phyloP scores from a whole-genome alignment of 805 yeast species.

The Cyberlindnera nakhonratchasimensis region DNA sequence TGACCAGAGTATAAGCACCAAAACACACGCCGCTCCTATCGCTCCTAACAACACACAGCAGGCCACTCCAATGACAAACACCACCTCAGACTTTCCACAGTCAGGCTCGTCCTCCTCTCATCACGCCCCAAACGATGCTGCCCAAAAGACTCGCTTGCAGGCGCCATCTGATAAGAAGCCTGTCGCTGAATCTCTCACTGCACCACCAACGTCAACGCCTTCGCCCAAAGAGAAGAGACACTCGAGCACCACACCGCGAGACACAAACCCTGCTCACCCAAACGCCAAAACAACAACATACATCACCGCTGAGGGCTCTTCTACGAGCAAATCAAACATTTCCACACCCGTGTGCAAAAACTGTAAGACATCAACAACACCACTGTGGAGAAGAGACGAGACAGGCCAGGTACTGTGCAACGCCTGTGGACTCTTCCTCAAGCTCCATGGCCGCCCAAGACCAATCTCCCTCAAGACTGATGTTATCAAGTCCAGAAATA shows the following conservation, averaged over 20 bases:
- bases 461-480: constrained; percentile 91
- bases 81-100: neutral
- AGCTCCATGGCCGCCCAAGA: constrained; percentile 88
- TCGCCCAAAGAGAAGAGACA: constrained; percentile 9
- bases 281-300: constrained; percentile 58
- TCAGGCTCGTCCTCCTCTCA: neutral
- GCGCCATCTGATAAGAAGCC: constrained; percentile 1
- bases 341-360: constrained; percentile 77
- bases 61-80: neutral
- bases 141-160: neutral
- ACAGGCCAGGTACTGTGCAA: constrained; percentile 87
- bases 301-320: constrained; percentile 54
- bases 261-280: constrained; percentile 34
- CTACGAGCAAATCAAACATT: constrained; percentile 61
- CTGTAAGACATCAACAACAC: constrained; percentile 90
- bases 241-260: neutral
- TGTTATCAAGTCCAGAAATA: constrained; percentile 85
- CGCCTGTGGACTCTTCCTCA: constrained; percentile 88
- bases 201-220: constrained; percentile 8
- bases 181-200: constrained; percentile 1
- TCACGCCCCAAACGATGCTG: neutral
- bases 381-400: constrained; percentile 93
- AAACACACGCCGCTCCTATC: constrained; percentile 1
- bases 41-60: neutral
- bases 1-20: constrained; percentile 2